phyloP scores from a whole-genome alignment of 2,329 filamentous ascomycete species.

The Westerdykella sp. region DNA sequence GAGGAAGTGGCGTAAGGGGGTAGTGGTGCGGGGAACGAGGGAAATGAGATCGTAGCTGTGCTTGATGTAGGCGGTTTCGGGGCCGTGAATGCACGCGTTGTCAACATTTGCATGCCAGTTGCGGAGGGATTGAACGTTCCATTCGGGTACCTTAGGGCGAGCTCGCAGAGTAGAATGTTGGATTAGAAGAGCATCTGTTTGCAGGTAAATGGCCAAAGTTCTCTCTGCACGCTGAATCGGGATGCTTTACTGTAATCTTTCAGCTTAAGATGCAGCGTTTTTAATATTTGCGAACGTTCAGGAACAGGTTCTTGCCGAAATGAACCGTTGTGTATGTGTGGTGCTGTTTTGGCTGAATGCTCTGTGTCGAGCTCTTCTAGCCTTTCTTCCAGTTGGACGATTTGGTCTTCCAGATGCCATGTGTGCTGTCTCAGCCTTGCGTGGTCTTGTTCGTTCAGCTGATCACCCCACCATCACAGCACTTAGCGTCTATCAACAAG shows the following conservation, averaged over 20 bases:
- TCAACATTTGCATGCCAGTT: slow-evolving; percentile 7
- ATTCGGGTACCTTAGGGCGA: slow-evolving; percentile 2
- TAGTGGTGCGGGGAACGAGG: slow-evolving; percentile 3
- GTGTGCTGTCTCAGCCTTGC: too few species aligned
- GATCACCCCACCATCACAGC: too few species aligned
- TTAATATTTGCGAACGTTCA: slow-evolving; percentile 1
- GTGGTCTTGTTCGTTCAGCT: too few species aligned
- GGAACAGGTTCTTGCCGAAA: slow-evolving; percentile 3
- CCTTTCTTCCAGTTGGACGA: neutral
- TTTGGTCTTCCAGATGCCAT: slow-evolving; percentile 1
- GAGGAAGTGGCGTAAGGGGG: slow-evolving; percentile 6
- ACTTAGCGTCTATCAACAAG: too few species aligned
- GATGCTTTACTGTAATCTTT: slow-evolving; percentile 4
- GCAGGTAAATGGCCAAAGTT: too few species aligned
- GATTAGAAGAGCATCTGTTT: slow-evolving; percentile 6
- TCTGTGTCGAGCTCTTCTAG: neutral
- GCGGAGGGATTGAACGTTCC: slow-evolving; percentile 2
- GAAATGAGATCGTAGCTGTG: slow-evolving; percentile 4
- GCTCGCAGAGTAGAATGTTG: slow-evolving; percentile 5
- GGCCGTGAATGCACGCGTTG: slow-evolving; percentile 5
- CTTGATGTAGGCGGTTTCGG: slow-evolving; percentile 6
- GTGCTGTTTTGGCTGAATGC: neutral
- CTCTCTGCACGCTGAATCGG: too few species aligned
- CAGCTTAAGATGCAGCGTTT: slow-evolving; percentile 1
- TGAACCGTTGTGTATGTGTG: slow-evolving; percentile 7